Evolutionary conservation across 148 eudicot genomes (phyloP).

Genomic region (Silene uniflora): DNA sequence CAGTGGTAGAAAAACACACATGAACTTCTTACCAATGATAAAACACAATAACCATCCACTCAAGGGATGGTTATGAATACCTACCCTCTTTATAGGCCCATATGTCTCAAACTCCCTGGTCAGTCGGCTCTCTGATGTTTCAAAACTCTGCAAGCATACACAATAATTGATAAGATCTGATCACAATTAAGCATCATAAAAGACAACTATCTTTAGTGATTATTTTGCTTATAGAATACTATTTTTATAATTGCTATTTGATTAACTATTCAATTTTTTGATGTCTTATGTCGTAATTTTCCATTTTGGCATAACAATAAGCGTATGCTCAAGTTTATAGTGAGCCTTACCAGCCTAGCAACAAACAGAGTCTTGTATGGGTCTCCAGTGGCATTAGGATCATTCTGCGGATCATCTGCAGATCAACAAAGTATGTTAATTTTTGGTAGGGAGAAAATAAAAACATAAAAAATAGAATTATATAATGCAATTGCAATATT

Average conservation of each 20-base stretch:
- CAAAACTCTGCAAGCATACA: conserved; percentile 60
- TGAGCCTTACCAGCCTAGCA: conserved; percentile 74
- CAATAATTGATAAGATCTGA: background rate
- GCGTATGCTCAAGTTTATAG: background rate
- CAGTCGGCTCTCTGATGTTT: conserved; percentile 92
- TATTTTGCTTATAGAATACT: background rate
- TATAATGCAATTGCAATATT: background rate
- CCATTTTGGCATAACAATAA: background rate
- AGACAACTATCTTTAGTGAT: background rate
- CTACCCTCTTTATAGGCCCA: conserved; percentile 99
- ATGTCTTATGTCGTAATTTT: background rate
- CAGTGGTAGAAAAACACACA: conserved; percentile 10
- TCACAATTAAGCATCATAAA: background rate
- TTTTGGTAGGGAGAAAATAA: background rate
- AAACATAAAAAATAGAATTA: background rate
- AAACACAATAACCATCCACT: conserved; percentile 64
- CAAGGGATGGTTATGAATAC: conserved; percentile 47
- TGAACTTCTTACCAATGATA: conserved; percentile 64
- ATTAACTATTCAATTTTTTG: background rate
- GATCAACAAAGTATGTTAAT: conserved; percentile 1
- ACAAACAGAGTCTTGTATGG: conserved; percentile 98
- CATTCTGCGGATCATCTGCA: conserved; percentile 85
- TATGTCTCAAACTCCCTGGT: conserved; percentile 99
- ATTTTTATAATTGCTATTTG: background rate
- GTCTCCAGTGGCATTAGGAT: conserved; percentile 81